Base-by-base conservation (phyloP, 345 rosid species). In the Eucalyptus curtisii region DNA sequence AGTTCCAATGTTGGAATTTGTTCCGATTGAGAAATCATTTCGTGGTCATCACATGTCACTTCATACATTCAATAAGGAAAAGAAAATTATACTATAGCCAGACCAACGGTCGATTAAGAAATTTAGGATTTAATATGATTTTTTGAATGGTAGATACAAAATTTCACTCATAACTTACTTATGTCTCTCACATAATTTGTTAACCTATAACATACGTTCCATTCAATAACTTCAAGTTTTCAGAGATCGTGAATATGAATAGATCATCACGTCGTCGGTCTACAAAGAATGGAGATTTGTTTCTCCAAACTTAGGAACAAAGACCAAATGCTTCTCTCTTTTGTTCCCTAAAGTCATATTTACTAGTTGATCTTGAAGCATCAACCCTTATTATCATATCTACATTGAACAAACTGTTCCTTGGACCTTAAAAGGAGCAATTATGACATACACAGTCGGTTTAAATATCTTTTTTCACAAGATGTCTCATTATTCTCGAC, bases 61-160 rank as follows among this genome's bases (percentile, higher is more conserved):
- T 33, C 24, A 15, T 16, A 17, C 42, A 68, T 68, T 68, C 80
- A 59, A 55, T 55, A 25, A 22, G 30, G 61, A 24, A 55, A 24
- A 55, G 13, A 55, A 55, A 55, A 55, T 13, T 10, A 10, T 55
- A 24, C 13, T 10, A 1, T 55, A 2, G 12, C 61, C 0, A 55
- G 3, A 10, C 30, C 2, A 13, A 48, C 1, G 3, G 1, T 24
- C 1, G 13, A 55, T 24, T 0, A 55, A 55, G 5, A 55, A 55
- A 0, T 24, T 55, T 10, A 25, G 61, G 13, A 55, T 55, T 55
- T 55, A 25, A 55, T 24, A 55, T 55, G 68, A 61, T 6, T 30
- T 61, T 61, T 27, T 27, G 31, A 61, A 27, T 12, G 33, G 33
- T 30, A 61, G 17, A 61, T 0, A 30, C 17, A 11, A 7, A 61